Conservation (phyloP, 2,329 filamentous ascomycete genomes). For the Colletotrichum salicis region DNA sequence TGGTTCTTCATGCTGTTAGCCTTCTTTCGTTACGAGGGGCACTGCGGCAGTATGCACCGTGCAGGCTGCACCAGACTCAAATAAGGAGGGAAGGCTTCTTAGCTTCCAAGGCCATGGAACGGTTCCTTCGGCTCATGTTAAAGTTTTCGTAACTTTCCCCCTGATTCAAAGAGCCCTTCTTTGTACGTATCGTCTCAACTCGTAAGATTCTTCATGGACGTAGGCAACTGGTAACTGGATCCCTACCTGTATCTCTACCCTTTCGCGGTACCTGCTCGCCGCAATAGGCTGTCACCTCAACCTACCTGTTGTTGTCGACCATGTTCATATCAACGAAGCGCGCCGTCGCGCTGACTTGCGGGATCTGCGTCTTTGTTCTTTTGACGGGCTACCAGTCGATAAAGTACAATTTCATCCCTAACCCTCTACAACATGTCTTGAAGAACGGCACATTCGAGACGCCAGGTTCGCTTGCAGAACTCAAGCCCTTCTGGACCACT, state of each 20-base stretch:
- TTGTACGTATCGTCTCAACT: too few relatives aligned
- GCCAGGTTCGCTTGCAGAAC: neutral
- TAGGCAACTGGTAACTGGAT: too few relatives aligned
- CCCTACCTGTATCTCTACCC: too few relatives aligned
- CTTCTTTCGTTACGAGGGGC: too few relatives aligned
- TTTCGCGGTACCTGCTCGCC: neutral
- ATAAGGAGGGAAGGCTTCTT: too few relatives aligned
- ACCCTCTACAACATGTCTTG: neutral
- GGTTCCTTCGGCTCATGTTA: too few relatives aligned
- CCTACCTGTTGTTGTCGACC: neutral
- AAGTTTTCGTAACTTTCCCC: too few relatives aligned
- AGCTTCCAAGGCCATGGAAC: too few relatives aligned
- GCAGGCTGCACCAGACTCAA: too few relatives aligned
- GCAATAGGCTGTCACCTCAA: neutral
- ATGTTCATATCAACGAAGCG: conserved; percentile 25
- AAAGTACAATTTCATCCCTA: neutral
- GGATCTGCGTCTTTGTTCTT: conserved; percentile 7
- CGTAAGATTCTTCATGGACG: too few relatives aligned
- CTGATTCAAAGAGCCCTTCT: too few relatives aligned
- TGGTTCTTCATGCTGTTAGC: neutral
- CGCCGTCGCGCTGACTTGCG: conserved; percentile 4
- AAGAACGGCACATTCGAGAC: neutral
- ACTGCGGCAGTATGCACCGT: too few relatives aligned
- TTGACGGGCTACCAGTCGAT: conserved; percentile 2
- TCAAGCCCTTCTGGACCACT: neutral